These are phyloP conservation scores for Saccharomyces hybrid DNA, from an alignment of 1,139 yeast genomes.

Conservation along the genomic window DNA sequence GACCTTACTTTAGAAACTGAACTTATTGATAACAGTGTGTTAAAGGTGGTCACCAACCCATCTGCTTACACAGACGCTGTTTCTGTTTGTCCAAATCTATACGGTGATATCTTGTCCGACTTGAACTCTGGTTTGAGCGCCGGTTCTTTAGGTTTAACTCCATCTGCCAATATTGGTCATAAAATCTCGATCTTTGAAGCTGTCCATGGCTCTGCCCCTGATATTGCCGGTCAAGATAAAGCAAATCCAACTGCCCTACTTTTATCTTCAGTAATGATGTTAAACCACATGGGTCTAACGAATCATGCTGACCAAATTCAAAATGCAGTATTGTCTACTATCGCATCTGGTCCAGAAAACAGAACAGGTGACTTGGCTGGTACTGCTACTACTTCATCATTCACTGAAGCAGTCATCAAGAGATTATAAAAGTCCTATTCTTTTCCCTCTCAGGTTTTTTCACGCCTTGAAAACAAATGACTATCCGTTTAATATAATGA, in stretches of 20 bases:
- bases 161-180: slow-evolving; percentile 99
- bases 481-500: background rate
- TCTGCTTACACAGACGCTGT: slow-evolving; percentile 73
- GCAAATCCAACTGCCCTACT: slow-evolving; percentile 97
- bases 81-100: slow-evolving; percentile 98
- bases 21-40: slow-evolving; percentile 90
- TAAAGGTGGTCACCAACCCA: slow-evolving; percentile 86
- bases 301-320: slow-evolving; percentile 77
- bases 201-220: slow-evolving; percentile 99
- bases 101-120: slow-evolving; percentile 98
- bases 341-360: slow-evolving; percentile 88
- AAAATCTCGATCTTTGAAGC: slow-evolving; percentile 97
- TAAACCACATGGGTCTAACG: slow-evolving; percentile 92
- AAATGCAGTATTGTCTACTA: slow-evolving; percentile 80
- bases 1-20: slow-evolving; percentile 77
- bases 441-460: background rate
- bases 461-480: background rate
- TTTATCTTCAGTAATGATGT: slow-evolving; percentile 96
- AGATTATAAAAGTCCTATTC: slow-evolving; percentile 36
- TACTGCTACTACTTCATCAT: slow-evolving; percentile 76
- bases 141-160: slow-evolving; percentile 97
- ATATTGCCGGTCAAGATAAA: slow-evolving; percentile 90
- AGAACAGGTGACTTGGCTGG: slow-evolving; percentile 98
- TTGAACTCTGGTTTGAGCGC: slow-evolving; percentile 86
- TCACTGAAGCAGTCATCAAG: slow-evolving; percentile 72